Evolutionary conservation across 371 early-diverging fungal genomes (phyloP), one percentile per base, ranked within the genome.

Genomic region (Rhizopus microsporus): DNA sequence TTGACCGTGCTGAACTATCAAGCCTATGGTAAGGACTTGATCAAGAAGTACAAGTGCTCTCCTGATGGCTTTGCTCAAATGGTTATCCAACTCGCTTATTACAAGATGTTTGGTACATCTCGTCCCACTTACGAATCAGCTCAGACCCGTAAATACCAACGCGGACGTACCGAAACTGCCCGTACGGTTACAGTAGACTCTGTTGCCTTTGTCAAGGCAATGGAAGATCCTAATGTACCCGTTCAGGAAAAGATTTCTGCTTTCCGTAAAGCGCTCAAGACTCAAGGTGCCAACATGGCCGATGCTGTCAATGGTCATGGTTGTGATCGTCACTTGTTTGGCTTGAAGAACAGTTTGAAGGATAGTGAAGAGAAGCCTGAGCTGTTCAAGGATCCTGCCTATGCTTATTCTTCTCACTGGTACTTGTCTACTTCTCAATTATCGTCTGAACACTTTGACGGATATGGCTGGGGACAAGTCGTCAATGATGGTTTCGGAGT

Each of bases 381-480:
- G 7, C 72, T 98, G 32, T 97, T 95, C 69, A 72, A 74, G 1
- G 96, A 98, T 65, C 91, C 92, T 12, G 84, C 89, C 31, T 95
- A 85, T 70, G 67, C 82, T 31, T 78, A 83, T 59, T 89, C 94
- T 15, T 81, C 80, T 53, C 93, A 93, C 75, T 98, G 98, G 98
- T 88, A 83, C 71, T 68, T 98, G 38, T 94, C 94, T 23, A 96
- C 97, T 0, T 94, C 94, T 31, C 96, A 97, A 74, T 79, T 98
- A 55, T 80, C 91, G 3, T 88, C 90, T 57, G 95, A 96, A 67
- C 75, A 91, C 75, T 96, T 93, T 79, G 85, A 88, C 54, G 86
- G 88, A 43, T 98, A 95, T 66, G 98, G 98, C 9, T 98, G 96
- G 95, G 95, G 96, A 55, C 93, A 93, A 71, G 97, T 98, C 37